Evolutionary conservation across 2,329 filamentous ascomycete genomes (phyloP).

Genomic region (Neonectria magnoliae): DNA sequence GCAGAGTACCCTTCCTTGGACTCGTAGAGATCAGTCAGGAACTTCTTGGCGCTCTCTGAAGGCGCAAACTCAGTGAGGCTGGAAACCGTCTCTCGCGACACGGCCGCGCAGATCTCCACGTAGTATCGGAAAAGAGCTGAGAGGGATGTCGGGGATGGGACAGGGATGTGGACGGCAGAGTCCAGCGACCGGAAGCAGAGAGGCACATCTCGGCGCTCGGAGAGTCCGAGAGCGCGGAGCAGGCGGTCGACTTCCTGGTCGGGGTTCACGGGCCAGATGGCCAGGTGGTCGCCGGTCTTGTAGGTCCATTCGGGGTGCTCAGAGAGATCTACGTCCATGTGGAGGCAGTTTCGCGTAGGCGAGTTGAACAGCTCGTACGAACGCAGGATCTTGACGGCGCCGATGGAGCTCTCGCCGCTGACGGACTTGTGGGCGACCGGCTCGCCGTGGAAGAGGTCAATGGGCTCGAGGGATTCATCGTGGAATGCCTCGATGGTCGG

Average conservation of each 20-base stretch:
- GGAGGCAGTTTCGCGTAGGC: slow-evolving; percentile 43
- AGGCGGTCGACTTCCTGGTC: slow-evolving; percentile 43
- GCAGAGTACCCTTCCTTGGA: slow-evolving; percentile 21
- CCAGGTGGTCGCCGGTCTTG: slow-evolving; percentile 51
- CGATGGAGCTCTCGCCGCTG: slow-evolving; percentile 25
- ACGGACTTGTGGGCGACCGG: slow-evolving; percentile 31
- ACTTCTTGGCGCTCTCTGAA: slow-evolving; percentile 13
- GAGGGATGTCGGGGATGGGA: slow-evolving; percentile 51
- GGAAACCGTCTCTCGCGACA: slow-evolving; percentile 58
- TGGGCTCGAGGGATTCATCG: slow-evolving; percentile 21
- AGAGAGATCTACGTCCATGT: slow-evolving; percentile 48
- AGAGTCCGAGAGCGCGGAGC: slow-evolving; percentile 38
- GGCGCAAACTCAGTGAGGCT: slow-evolving; percentile 66
- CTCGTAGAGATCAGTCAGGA: slow-evolving; percentile 14
- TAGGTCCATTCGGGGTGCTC: slow-evolving; percentile 39
- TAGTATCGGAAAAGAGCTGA: slow-evolving; percentile 53
- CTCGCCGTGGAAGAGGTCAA: slow-evolving; percentile 31
- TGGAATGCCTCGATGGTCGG: slow-evolving; percentile 25
- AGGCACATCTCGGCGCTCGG: slow-evolving; percentile 32
- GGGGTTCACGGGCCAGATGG: slow-evolving; percentile 49
- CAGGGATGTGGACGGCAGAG: slow-evolving; percentile 17
- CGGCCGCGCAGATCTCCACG: slow-evolving; percentile 50
- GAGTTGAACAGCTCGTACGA: slow-evolving; percentile 38
- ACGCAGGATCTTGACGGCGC: slow-evolving; percentile 13
- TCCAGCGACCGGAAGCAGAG: slow-evolving; percentile 34